Base-by-base conservation (phyloP, 345 rosid genomes). In the Stellera chamaejasme region DNA sequence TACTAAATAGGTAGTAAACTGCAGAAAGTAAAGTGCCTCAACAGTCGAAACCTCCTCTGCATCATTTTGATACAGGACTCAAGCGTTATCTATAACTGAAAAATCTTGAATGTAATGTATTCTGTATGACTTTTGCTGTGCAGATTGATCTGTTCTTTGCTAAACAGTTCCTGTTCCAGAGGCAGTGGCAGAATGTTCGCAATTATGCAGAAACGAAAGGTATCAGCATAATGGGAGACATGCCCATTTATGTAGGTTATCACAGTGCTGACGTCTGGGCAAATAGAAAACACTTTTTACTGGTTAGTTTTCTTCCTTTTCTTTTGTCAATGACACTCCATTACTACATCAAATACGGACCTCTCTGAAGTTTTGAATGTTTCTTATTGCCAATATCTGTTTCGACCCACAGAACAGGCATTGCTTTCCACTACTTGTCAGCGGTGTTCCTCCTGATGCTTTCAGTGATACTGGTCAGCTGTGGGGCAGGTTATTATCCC, bases 201-300 rank as follows among this genome's bases (percentile, higher is more conserved):
- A 68, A 71, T 50, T 88, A 86, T 80, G 93, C 96, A 52, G 66
- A 43, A 59, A 52, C 26, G 45, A 88, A 79, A 67, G 96, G 91
- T 58, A 75, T 92, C 54, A 73, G 82, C 74, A 81, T 92, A 74
- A 92, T 92, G 98, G 98, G 98, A 16, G 98, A 92, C 78, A 92
- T 92, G 98, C 95, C 98, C 51, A 88, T 92, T 52, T 92, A 92
- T 63, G 96, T 88, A 45, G 98, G 87, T 36, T 88, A 88, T 67
- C 96, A 92, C 64, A 88, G 98, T 79, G 98, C 96, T 53, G 96
- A 86, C 75, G 96, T 92, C 64, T 92, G 98, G 98, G 98, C 96
- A 63, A 88, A 92, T 64, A 88, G 77, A 71, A 86, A 84, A 55
- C 89, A 82, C 36, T 92, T 92, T 70, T 77, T 84, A 59, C 75